phyloP scores from a whole-genome alignment of 106 monocot species.

The Gastrodia elata region DNA sequence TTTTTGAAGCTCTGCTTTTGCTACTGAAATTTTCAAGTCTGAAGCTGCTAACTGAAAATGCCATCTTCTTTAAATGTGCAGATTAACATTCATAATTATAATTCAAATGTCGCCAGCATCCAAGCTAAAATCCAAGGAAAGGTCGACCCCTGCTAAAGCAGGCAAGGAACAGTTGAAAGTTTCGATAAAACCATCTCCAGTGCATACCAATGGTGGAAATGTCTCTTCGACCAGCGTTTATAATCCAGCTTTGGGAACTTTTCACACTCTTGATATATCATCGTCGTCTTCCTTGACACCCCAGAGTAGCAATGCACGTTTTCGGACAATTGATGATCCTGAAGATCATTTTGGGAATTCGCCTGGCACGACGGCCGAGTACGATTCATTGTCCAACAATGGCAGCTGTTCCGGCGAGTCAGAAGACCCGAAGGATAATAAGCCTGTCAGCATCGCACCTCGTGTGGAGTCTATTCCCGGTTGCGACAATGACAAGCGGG shows the following conservation, averaged over 20 bases:
- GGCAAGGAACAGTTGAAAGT: constrained; percentile 30
- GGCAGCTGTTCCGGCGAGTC: constrained; percentile 74
- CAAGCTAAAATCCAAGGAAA: constrained; percentile 80
- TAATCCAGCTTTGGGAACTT: constrained; percentile 40
- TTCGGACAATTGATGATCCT: constrained; percentile 21
- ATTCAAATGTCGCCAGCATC: constrained; percentile 62
- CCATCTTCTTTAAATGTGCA: neutral
- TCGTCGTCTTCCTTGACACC: neutral
- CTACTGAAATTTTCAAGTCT: neutral
- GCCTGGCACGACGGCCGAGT: constrained; percentile 35
- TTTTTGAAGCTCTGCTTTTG: neutral
- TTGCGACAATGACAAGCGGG: constrained; percentile 73
- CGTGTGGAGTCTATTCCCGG: constrained; percentile 46
- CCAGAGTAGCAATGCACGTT: constrained; percentile 24
- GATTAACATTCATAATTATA: neutral
- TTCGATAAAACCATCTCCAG: constrained; percentile 23
- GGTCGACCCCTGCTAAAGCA: constrained; percentile 22
- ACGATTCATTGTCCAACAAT: constrained; percentile 69
- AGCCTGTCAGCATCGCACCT: constrained; percentile 14
- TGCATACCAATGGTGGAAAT: constrained; percentile 14
- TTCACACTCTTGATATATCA: constrained; percentile 36
- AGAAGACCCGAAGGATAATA: constrained; percentile 72
- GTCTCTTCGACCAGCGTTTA: constrained; percentile 17
- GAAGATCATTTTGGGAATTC: constrained; percentile 42
- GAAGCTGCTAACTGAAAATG: neutral